These are phyloP conservation scores for Moesziomyces parantarcticus DNA, from an alignment of 1,284 basidiomycete species.

Conservation along the genomic window DNA sequence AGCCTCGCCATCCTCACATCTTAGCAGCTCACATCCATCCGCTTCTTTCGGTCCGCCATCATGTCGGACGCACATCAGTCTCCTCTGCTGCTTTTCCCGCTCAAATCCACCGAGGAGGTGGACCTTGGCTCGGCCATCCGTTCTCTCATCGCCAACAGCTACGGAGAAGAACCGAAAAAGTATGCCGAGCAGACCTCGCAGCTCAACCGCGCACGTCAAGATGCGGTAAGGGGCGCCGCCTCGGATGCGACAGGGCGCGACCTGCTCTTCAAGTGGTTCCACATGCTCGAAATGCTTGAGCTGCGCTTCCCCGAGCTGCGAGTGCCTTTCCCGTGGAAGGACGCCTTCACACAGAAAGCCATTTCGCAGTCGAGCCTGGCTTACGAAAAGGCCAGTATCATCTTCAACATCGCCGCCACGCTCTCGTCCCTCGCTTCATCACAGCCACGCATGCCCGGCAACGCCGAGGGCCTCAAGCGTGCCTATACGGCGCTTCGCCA, in stretches of 20 bases:
- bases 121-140: conserved; percentile 92
- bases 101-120: conserved; percentile 74
- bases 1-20: not conserved
- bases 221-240: conserved; percentile 94
- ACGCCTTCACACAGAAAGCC: conserved; percentile 90
- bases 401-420: conserved; percentile 95
- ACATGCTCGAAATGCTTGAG: conserved; percentile 96
- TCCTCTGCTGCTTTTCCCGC: conserved; percentile 68
- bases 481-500: conserved; percentile 91
- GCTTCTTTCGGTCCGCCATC: conserved; percentile 1
- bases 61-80: conserved; percentile 51
- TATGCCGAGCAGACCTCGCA: conserved; percentile 85
- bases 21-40: not conserved
- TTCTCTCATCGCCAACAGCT: conserved; percentile 86
- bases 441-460: conserved; percentile 72
- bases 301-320: conserved; percentile 95
- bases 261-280: conserved; percentile 98
- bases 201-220: conserved; percentile 89
- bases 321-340: conserved; percentile 93
- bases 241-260: conserved; percentile 76
- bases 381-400: conserved; percentile 96
- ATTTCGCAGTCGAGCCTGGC: conserved; percentile 96
- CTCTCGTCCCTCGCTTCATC: conserved; percentile 88
- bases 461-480: conserved; percentile 86
- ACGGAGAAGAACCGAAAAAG: conserved; percentile 89